Evolutionary conservation across 805 yeast genomes (phyloP).

Genomic region (Starmerella scarabaei): DNA sequence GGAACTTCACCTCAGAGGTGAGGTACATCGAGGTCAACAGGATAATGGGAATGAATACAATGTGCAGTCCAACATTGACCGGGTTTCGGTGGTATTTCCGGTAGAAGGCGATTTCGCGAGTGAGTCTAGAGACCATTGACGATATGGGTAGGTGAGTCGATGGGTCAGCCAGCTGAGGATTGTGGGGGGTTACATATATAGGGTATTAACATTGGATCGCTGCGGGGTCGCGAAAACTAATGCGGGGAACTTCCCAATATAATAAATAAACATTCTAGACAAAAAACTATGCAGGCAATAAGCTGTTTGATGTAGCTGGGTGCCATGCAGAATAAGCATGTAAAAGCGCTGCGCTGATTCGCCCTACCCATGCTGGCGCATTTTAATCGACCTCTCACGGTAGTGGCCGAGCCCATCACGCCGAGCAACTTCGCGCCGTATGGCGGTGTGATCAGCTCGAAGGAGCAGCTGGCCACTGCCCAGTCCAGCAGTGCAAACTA

Average conservation of each 20-base stretch:
- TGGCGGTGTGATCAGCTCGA: constrained; percentile 70
- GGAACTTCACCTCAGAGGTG: constrained; percentile 24
- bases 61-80: constrained; percentile 61
- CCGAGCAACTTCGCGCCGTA: constrained; percentile 52
- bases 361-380: constrained; percentile 22
- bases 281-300: too few relatives aligned
- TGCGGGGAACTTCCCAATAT: too few relatives aligned
- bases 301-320: too few relatives aligned
- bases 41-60: constrained; percentile 69
- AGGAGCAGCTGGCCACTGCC: constrained; percentile 47
- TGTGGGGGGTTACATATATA: too few relatives aligned
- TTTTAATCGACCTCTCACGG: constrained; percentile 4
- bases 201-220: too few relatives aligned
- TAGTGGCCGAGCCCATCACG: constrained; percentile 45
- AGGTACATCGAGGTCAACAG: constrained; percentile 41
- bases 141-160: too few relatives aligned
- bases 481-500: constrained; percentile 56
- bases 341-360: too few relatives aligned
- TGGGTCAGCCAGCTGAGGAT: too few relatives aligned
- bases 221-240: too few relatives aligned
- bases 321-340: too few relatives aligned
- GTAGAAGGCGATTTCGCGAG: constrained; percentile 50
- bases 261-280: too few relatives aligned
- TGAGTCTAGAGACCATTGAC: constrained; percentile 21
- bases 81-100: constrained; percentile 34